phyloP scores from a whole-genome alignment of 805 yeast genomes.

The Candida bentonensis region DNA sequence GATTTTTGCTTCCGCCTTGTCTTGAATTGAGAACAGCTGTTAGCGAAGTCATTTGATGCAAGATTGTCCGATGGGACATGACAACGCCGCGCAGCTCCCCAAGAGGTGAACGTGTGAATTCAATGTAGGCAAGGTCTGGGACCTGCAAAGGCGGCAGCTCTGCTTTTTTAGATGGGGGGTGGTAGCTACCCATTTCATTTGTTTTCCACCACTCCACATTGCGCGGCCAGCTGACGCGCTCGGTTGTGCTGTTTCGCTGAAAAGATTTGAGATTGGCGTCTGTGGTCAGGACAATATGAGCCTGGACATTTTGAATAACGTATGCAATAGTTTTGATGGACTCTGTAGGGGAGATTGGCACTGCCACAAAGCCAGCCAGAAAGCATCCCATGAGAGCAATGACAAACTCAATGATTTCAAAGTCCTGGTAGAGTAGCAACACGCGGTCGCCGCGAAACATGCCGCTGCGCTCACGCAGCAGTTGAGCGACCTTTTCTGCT shows the following conservation, averaged over 20 bases:
- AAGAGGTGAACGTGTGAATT: slow-evolving; percentile 75
- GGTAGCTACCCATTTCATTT: slow-evolving; percentile 67
- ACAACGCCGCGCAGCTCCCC: slow-evolving; percentile 93
- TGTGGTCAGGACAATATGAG: slow-evolving; percentile 68
- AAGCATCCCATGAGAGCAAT: slow-evolving; percentile 85
- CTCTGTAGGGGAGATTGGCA: slow-evolving; percentile 66
- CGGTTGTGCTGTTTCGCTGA: slow-evolving; percentile 42
- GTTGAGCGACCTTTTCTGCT: slow-evolving; percentile 81
- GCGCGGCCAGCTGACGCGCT: slow-evolving; percentile 51
- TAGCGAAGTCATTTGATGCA: slow-evolving; percentile 75
- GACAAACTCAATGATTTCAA: slow-evolving; percentile 73
- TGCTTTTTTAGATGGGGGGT: slow-evolving; percentile 38
- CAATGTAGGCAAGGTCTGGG: slow-evolving; percentile 85
- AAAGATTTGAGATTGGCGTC: slow-evolving; percentile 64
- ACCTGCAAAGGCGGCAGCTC: slow-evolving; percentile 54
- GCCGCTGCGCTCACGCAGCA: slow-evolving; percentile 57
- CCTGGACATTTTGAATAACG: slow-evolving; percentile 58
- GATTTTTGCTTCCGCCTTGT: slow-evolving; percentile 30
- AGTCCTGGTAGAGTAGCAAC: slow-evolving; percentile 66
- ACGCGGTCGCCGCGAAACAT: slow-evolving; percentile 75
- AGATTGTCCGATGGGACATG: slow-evolving; percentile 72
- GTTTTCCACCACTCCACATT: slow-evolving; percentile 71
- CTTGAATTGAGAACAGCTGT: slow-evolving; percentile 45
- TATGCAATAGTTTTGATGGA: slow-evolving; percentile 47
- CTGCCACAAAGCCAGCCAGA: slow-evolving; percentile 86